Conservation (phyloP, 1,284 basidiomycete species). For the Peniophora sp. region DNA sequence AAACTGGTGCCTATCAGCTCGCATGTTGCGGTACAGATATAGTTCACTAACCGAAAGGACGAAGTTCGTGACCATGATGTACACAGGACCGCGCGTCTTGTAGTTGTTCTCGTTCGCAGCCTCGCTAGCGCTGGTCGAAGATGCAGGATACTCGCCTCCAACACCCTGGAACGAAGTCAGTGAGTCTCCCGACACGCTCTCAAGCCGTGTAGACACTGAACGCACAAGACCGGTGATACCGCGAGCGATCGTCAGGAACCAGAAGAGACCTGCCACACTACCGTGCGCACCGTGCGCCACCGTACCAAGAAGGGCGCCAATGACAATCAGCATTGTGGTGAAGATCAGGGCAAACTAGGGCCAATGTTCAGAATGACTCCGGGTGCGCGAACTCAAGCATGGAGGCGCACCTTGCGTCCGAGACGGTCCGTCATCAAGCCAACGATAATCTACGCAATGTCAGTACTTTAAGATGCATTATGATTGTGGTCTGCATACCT, state of each 20-base stretch:
- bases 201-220: constrained; percentile 10
- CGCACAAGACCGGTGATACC: constrained; percentile 66
- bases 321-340: constrained; percentile 63
- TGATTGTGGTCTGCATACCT: constrained; percentile 17
- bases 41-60: constrained; percentile 38
- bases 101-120: constrained; percentile 67
- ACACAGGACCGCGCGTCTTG: constrained; percentile 59
- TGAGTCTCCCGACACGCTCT: neutral
- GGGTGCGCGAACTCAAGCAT: neutral
- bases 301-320: constrained; percentile 67
- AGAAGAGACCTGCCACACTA: constrained; percentile 57
- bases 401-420: constrained; percentile 48
- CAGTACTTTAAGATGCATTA: neutral
- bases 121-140: constrained; percentile 59
- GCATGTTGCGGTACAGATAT: neutral
- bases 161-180: constrained; percentile 38
- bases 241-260: constrained; percentile 70
- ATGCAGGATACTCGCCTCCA: constrained; percentile 75
- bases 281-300: constrained; percentile 61
- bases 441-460: constrained; percentile 33
- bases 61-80: constrained; percentile 73
- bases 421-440: constrained; percentile 67
- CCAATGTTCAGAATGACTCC: neutral
- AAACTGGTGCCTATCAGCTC: constrained; percentile 31
- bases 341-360: constrained; percentile 44